Conservation (phyloP, 768 basidiomycete species). For the Clitopilus hobsonii region DNA sequence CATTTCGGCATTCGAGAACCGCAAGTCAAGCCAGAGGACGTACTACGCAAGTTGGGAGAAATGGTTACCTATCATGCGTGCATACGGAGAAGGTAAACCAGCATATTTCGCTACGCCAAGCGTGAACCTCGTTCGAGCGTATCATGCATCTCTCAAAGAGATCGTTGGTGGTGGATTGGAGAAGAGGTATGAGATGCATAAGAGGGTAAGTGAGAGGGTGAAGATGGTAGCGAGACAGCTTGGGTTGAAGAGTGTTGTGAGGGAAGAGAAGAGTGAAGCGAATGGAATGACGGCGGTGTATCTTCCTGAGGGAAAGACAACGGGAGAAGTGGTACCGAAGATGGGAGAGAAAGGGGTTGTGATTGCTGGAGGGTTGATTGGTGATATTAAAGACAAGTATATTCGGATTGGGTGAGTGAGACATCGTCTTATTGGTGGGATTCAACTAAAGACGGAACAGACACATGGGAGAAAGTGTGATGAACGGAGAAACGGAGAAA, state of each 20-base stretch:
- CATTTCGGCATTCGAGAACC: conserved; percentile 46
- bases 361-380: conserved; percentile 79
- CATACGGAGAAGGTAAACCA: conserved; percentile 69
- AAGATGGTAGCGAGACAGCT: conserved; percentile 57
- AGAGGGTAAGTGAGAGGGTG: conserved; percentile 55
- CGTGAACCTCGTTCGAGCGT: conserved; percentile 82
- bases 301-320: conserved; percentile 66
- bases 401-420: conserved; percentile 66
- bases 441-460: no score
- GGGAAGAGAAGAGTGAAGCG: conserved; percentile 52
- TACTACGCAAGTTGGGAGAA: conserved; percentile 89
- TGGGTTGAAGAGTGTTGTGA: conserved; percentile 65
- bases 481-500: conserved; percentile 70
- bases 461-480: no score
- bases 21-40: conserved; percentile 54
- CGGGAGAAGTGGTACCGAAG: conserved; percentile 65
- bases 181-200: conserved; percentile 68
- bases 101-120: conserved; percentile 90
- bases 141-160: conserved; percentile 77
- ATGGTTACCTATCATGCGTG: conserved; percentile 86
- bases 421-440: conserved; percentile 1
- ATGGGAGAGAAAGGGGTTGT: conserved; percentile 64
- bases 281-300: conserved; percentile 91
- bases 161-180: conserved; percentile 52
- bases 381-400: conserved; percentile 75